Evolutionary conservation across 2,329 filamentous ascomycete species (phyloP).

Genomic region (Fusarium haematococcum): DNA sequence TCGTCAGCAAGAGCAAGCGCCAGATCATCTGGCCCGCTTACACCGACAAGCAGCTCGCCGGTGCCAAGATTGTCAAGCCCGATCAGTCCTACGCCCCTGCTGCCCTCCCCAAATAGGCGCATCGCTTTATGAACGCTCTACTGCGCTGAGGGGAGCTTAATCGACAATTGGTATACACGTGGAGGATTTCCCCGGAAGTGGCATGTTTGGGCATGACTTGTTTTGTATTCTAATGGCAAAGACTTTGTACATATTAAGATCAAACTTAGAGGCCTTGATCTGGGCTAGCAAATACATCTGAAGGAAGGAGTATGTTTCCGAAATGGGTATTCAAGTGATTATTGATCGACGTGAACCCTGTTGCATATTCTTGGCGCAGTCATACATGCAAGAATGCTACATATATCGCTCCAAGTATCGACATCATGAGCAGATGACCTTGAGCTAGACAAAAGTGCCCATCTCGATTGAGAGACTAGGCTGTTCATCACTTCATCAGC

Average conservation of each 20-base stretch:
- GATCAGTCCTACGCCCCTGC: slow-evolving; percentile 60
- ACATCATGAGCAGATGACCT: not conserved
- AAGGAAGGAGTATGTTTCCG: not conserved
- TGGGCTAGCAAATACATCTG: slow-evolving; percentile 1
- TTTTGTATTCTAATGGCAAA: slow-evolving; percentile 6
- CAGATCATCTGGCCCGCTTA: slow-evolving; percentile 66
- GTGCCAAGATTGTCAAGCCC: slow-evolving; percentile 59
- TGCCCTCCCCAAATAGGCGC: slow-evolving; percentile 37
- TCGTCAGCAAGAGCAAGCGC: slow-evolving; percentile 57
- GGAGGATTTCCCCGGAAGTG: not conserved
- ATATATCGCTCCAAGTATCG: not conserved
- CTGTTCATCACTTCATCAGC: not conserved
- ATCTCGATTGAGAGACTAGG: not conserved
- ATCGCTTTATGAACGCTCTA: not conserved
- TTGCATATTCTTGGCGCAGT: not conserved
- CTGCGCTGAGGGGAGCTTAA: not conserved
- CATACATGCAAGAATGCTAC: not conserved
- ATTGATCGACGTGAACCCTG: not conserved
- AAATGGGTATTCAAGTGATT: not conserved
- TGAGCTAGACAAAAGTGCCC: not conserved
- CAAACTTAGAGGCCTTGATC: not conserved
- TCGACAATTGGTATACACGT: not conserved
- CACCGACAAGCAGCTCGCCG: slow-evolving; percentile 61
- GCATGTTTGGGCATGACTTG: not conserved
- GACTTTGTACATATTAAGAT: slow-evolving; percentile 13